Conservation (phyloP, 2,329 filamentous ascomycete genomes). For the Exophiala sideris region DNA sequence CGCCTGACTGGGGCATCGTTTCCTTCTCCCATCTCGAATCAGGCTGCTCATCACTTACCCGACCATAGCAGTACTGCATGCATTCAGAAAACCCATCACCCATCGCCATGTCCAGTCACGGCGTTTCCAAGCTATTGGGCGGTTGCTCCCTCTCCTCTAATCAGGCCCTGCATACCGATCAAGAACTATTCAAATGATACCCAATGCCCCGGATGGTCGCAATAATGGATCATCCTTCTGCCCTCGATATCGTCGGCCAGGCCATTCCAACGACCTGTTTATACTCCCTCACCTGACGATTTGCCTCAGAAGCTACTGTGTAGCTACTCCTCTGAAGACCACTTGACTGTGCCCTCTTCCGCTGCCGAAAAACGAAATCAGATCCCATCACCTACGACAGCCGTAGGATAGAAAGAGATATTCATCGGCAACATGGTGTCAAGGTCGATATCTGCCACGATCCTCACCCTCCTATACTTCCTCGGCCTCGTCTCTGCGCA, state of each 20-base stretch:
- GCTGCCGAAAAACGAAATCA: not conserved
- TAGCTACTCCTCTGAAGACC: conserved; percentile 6
- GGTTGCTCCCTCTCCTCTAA: conserved; percentile 6
- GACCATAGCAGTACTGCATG: not conserved
- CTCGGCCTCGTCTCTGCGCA: conserved; percentile 52
- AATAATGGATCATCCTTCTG: not conserved
- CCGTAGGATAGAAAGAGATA: not conserved
- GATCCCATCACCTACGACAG: not conserved
- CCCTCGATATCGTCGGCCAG: conserved; percentile 10
- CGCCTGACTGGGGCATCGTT: not conserved
- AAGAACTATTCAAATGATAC: not conserved
- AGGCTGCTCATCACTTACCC: conserved; percentile 9
- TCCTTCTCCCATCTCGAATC: conserved; percentile 11
- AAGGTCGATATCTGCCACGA: conserved; percentile 10
- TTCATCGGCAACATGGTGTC: conserved; percentile 17
- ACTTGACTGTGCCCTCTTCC: conserved; percentile 20
- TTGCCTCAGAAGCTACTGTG: not conserved
- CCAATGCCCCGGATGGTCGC: not conserved
- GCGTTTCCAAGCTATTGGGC: conserved; percentile 17
- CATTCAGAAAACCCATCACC: conserved; percentile 5
- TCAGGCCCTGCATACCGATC: not conserved
- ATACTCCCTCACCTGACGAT: not conserved
- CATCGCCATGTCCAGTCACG: conserved; percentile 16
- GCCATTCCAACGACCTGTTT: conserved; percentile 1
- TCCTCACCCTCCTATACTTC: conserved; percentile 34